Percentiles rank a stretch among this genome's conserved stretches.
Conservation (phyloP, 345 rosid genomes). For the Hypericum perforatum region DNA sequence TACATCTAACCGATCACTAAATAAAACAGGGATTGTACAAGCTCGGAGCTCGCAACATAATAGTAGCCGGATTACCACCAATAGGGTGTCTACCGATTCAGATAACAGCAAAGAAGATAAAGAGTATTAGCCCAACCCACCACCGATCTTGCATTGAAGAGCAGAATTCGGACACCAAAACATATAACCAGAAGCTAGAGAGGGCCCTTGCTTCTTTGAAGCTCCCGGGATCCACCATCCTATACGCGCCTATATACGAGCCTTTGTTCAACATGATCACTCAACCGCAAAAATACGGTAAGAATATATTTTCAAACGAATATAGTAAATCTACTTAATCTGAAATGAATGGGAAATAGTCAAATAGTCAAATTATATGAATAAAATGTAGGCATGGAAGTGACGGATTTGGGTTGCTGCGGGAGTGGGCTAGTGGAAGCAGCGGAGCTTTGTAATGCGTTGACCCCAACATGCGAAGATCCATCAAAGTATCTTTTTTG, state of each 20-base stretch:
- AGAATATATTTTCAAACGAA: not conserved
- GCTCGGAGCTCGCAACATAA: constrained; percentile 36
- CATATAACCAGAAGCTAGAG: constrained; percentile 39
- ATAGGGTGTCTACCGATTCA: constrained; percentile 62
- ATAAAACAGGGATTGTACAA: constrained; percentile 36
- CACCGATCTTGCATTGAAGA: constrained; percentile 32
- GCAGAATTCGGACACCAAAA: constrained; percentile 33
- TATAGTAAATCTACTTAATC: too few relatives aligned
- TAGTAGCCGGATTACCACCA: constrained; percentile 50
- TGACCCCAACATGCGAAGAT: constrained; percentile 19
- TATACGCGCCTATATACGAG: constrained; percentile 32
- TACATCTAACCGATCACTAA: not conserved
- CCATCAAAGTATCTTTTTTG: constrained; percentile 34
- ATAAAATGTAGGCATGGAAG: constrained; percentile 26
- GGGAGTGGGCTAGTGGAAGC: constrained; percentile 28
- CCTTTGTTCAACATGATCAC: constrained; percentile 36
- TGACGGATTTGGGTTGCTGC: constrained; percentile 38
- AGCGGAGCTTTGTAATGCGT: constrained; percentile 23
- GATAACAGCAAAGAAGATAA: constrained; percentile 13
- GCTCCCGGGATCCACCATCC: constrained; percentile 35
- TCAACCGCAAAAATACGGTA: constrained; percentile 41
- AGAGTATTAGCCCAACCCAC: not conserved
- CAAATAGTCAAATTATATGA: too few relatives aligned
- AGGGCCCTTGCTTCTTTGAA: constrained; percentile 23
- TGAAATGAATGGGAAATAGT: not conserved